Base-by-base conservation (phyloP, 768 basidiomycete species). In the Boletus subcaerulescens region DNA sequence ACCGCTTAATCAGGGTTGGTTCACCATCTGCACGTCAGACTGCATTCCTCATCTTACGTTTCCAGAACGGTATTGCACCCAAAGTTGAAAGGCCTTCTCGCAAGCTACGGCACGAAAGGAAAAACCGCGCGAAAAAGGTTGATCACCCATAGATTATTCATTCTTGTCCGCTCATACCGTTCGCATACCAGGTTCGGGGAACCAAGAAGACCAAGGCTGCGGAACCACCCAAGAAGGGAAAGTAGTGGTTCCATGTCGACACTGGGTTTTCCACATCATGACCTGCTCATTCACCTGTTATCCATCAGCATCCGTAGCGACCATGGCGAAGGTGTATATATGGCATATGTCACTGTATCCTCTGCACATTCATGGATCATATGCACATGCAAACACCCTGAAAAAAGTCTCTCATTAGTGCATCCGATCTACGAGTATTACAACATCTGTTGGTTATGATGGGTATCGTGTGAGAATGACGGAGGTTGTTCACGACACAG, bases 41-140 rank as follows among this genome's bases (percentile, higher is more conserved):
- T 35, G 29, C 39, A 7, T 31, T 45, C 45, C 36, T 63, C 36
- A 48, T 45, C 53, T 60, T 14, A 8, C 18, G 39, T 43, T 26
- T 44, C 48, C 18, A 93, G 91, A 83, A 80, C 60, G 87, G 89
- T 48, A 71, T 93, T 45, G 71, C 65, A 33, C 55, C 80, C 60
- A 97, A 98, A 79, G 86, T 88, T 59, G 91, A 93, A 41, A 93
- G 88, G 75, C 79, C 96, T 50, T 93, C 93, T 61, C 89, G 97
- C 70, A 98, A 98, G 75, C 86, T 98, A 76, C 89, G 97, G 76
- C 98, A 98, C 81, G 96, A 98, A 81, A 86, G 97, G 69, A 99
- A 99, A 85, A 99, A 99, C 79, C 87, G 96, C 72, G 84, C 90
- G 59, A 99, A 99, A 90, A 98, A 98, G 87, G 95, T 93, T 45